Percentiles rank a stretch among this genome's conserved stretches.
Evolutionary conservation across 192 early-diverging fungal species (phyloP).

Genomic region (Coemansia erecta): DNA sequence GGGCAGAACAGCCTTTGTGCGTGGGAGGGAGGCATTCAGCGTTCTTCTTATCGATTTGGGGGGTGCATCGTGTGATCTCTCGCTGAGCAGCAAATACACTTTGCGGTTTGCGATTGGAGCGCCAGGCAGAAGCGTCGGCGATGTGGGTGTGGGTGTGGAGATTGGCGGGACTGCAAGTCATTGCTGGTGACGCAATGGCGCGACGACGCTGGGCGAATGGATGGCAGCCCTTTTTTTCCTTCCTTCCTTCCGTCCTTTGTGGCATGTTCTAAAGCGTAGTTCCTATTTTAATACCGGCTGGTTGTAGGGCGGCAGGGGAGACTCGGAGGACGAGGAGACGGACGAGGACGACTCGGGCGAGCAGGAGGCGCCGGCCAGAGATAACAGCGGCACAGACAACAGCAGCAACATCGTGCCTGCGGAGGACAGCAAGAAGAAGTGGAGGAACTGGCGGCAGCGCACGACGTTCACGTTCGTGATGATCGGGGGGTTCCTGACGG

Average conservation of each 20-base stretch:
- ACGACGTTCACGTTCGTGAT: slow-evolving; percentile 85
- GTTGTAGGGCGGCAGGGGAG: neutral
- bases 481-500: slow-evolving; percentile 78
- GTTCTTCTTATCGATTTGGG: no score
- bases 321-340: no score
- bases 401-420: slow-evolving; percentile 20
- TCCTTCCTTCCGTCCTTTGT: no score
- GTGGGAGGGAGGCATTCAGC: no score
- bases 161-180: neutral
- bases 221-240: no score
- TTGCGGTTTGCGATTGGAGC: neutral
- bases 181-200: neutral
- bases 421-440: slow-evolving; percentile 53
- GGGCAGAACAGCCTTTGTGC: no score
- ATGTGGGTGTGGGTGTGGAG: neutral
- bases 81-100: neutral
- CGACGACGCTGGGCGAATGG: no score
- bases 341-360: no score
- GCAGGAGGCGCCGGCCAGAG: slow-evolving; percentile 5
- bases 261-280: no score
- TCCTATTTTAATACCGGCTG: no score
- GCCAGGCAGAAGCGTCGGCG: neutral
- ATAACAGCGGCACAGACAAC: neutral
- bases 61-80: neutral
- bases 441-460: slow-evolving; percentile 82